Percentiles rank a stretch among this genome's conserved stretches.
phyloP scores from a whole-genome alignment of 805 yeast species.

The Hemisphaericaspora nanyangensis region DNA sequence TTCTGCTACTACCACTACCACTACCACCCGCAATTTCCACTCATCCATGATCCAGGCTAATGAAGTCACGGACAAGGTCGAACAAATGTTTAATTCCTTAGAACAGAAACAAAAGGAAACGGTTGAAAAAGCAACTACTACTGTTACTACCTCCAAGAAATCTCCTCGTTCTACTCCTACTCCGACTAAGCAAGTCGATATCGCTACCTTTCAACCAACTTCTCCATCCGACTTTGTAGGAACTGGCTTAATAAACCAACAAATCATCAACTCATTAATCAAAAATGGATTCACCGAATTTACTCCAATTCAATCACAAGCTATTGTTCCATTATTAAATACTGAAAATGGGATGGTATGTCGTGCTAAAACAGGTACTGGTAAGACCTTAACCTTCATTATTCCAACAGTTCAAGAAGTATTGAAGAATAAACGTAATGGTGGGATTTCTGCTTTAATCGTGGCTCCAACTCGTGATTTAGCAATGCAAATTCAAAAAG shows the following conservation, averaged over 20 bases:
- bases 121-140: background rate
- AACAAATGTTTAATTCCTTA: background rate
- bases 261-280: constrained; percentile 28
- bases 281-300: constrained; percentile 47
- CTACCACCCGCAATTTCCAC: background rate
- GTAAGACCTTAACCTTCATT: constrained; percentile 87
- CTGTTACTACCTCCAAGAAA: too few relatives aligned
- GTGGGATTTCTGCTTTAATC: constrained; percentile 45
- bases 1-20: background rate
- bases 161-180: background rate
- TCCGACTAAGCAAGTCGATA: background rate
- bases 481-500: constrained; percentile 75
- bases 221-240: background rate
- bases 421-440: constrained; percentile 22
- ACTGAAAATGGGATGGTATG: constrained; percentile 68
- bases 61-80: background rate
- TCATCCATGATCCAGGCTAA: background rate
- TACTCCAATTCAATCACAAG: constrained; percentile 66
- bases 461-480: constrained; percentile 90
- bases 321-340: constrained; percentile 54
- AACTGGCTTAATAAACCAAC: constrained; percentile 7
- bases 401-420: constrained; percentile 51
- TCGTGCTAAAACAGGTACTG: constrained; percentile 93
- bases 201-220: background rate
- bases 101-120: background rate